phyloP scores from a whole-genome alignment of 148 eudicot species.

The Salicornia ramosissima region DNA sequence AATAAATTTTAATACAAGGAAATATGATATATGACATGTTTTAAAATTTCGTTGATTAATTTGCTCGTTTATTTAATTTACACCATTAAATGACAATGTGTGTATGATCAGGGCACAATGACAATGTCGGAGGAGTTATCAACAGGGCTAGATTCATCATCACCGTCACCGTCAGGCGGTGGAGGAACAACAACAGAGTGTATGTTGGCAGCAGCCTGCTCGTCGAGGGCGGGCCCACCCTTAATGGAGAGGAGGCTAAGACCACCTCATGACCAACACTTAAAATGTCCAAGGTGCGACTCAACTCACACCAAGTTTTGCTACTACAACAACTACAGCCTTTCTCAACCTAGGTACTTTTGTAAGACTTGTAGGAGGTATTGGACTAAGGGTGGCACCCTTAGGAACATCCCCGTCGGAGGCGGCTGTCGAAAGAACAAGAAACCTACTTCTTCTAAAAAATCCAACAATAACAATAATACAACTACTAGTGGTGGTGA shows the following conservation, averaged over 20 bases:
- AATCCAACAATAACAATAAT: slow-evolving; percentile 28
- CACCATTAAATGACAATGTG: slow-evolving; percentile 1
- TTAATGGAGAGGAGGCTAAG: slow-evolving; percentile 60
- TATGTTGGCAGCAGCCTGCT: slow-evolving; percentile 62
- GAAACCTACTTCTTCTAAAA: slow-evolving; percentile 48
- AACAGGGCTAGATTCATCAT: slow-evolving; percentile 32
- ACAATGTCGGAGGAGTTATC: slow-evolving; percentile 37
- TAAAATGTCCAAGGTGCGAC: slow-evolving; percentile 78
- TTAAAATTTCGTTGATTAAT: too few species aligned
- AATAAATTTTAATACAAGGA: too few species aligned
- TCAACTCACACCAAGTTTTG: slow-evolving; percentile 85
- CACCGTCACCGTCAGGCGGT: slow-evolving; percentile 54
- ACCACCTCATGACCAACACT: slow-evolving; percentile 74
- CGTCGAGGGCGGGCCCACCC: slow-evolving; percentile 39
- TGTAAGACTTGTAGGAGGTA: slow-evolving; percentile 90
- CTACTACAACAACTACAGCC: slow-evolving; percentile 91
- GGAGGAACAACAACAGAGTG: slow-evolving; percentile 39
- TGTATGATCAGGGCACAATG: slow-evolving; percentile 35
- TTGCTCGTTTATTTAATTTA: too few species aligned
- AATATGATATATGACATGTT: too few species aligned
- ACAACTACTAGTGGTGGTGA: too few species aligned
- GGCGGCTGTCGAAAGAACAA: slow-evolving; percentile 83
- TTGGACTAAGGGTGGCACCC: slow-evolving; percentile 87
- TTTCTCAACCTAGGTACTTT: slow-evolving; percentile 81
- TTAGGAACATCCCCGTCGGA: slow-evolving; percentile 84